A percentile compares a stretch with the other conserved stretches of the same genome.
Evolutionary conservation across 2,329 filamentous ascomycete species (phyloP).

Genomic region (Trichoderma brevicompactum): DNA sequence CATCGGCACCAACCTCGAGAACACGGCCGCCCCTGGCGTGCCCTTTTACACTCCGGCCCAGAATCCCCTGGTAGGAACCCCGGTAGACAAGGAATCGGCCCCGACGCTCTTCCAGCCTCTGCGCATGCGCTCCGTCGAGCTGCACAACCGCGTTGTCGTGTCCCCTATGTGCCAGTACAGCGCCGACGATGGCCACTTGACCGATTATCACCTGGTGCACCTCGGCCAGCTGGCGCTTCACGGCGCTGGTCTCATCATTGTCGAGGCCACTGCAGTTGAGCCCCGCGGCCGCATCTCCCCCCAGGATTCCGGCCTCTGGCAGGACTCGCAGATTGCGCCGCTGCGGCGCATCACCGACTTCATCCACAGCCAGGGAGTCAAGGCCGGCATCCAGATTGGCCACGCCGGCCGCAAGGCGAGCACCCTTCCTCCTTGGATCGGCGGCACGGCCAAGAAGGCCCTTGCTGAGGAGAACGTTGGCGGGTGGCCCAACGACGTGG

Average conservation of each 20-base stretch:
- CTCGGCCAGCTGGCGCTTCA: constrained; percentile 77
- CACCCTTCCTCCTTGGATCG: constrained; percentile 67
- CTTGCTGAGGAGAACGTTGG: constrained; percentile 57
- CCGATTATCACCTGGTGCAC: constrained; percentile 81
- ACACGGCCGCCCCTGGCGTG: constrained; percentile 49
- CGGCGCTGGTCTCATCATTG: constrained; percentile 73
- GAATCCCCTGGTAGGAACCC: constrained; percentile 55
- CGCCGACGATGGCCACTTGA: constrained; percentile 67
- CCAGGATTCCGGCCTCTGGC: constrained; percentile 79
- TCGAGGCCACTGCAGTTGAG: constrained; percentile 78
- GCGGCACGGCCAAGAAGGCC: constrained; percentile 49
- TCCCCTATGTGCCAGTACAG: constrained; percentile 67
- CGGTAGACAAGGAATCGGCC: constrained; percentile 45
- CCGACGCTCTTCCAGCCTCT: constrained; percentile 63
- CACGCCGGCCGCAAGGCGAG: constrained; percentile 77
- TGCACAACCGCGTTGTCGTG: constrained; percentile 62
- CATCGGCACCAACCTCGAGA: constrained; percentile 34
- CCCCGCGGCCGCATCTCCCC: constrained; percentile 83
- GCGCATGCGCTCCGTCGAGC: constrained; percentile 55
- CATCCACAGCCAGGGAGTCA: constrained; percentile 75
- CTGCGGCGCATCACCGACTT: constrained; percentile 75
- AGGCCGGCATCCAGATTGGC: constrained; percentile 77
- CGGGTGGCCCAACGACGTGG: constrained; percentile 63
- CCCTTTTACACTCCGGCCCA: constrained; percentile 62
- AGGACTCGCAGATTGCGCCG: constrained; percentile 77